Percentiles rank a stretch among this genome's conserved stretches.
Conservation (phyloP, 2,329 filamentous ascomycete species). For the Fusarium coffeatum region DNA sequence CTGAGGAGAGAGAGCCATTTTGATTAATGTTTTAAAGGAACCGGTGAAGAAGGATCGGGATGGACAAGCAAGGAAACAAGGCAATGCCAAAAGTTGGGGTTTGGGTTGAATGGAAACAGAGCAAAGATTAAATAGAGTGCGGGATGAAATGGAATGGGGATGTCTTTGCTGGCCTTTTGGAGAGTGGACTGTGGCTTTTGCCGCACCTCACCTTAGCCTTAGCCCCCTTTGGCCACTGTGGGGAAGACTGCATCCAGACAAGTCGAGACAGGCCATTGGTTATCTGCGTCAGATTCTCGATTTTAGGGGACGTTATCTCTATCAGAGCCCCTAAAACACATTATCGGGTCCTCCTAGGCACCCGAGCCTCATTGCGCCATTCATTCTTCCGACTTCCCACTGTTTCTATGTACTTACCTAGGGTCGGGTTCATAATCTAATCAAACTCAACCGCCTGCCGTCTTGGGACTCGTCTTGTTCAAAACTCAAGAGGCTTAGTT, state of each 20-base stretch:
- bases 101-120: conserved; percentile 17
- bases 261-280: conserved; percentile 13
- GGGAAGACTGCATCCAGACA: conserved; percentile 28
- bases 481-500: neutral
- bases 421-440: conserved; percentile 3
- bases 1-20: conserved; percentile 73
- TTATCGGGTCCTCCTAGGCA: conserved; percentile 15
- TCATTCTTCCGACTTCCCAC: conserved; percentile 39
- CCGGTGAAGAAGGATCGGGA: conserved; percentile 5
- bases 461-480: conserved; percentile 2
- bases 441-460: conserved; percentile 11
- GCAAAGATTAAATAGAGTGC: conserved; percentile 28
- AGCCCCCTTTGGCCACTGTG: conserved; percentile 40
- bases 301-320: conserved; percentile 31
- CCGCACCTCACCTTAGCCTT: conserved; percentile 25
- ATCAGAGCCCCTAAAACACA: conserved; percentile 16
- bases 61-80: conserved; percentile 12
- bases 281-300: neutral
- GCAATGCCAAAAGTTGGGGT: conserved; percentile 20
- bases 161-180: conserved; percentile 48
- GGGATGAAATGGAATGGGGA: conserved; percentile 33
- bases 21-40: conserved; percentile 46
- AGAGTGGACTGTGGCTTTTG: conserved; percentile 35
- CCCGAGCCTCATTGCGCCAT: conserved; percentile 38
- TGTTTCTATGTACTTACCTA: conserved; percentile 26